A percentile compares a stretch with the other conserved stretches of the same genome.
phyloP scores from a whole-genome alignment of 202 grass and related monocot genomes.

The Zizania palustris region DNA sequence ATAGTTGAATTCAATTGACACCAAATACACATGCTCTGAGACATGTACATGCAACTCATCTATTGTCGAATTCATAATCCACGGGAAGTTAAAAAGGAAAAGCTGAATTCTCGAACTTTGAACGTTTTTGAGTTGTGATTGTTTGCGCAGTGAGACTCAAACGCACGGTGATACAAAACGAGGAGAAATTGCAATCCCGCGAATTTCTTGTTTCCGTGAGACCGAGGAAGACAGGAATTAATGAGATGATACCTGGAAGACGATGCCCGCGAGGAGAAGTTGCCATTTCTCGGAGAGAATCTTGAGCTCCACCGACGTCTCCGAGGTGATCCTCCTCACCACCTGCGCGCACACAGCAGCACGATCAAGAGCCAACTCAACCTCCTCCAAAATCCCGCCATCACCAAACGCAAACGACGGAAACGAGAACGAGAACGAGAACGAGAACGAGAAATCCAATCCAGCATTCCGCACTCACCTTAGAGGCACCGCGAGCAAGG shows the following conservation, averaged over 20 bases:
- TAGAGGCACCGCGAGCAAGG: slow-evolving; percentile 58
- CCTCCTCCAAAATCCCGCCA: not conserved
- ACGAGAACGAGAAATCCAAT: not conserved
- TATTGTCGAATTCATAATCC: no score
- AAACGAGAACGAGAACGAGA: not conserved
- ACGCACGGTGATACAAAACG: not conserved
- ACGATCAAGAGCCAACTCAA: slow-evolving; percentile 17
- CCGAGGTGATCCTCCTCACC: slow-evolving; percentile 64
- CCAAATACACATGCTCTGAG: not conserved
- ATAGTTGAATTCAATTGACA: not conserved
- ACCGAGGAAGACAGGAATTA: not conserved
- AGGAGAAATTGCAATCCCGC: not conserved
- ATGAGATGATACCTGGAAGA: slow-evolving; percentile 61
- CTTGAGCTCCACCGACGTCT: slow-evolving; percentile 73
- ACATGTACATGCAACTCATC: not conserved
- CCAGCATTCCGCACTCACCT: slow-evolving; percentile 21
- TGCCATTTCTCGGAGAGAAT: slow-evolving; percentile 80
- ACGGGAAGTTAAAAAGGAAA: not conserved
- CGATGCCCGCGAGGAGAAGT: slow-evolving; percentile 69
- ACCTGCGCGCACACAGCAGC: slow-evolving; percentile 42
- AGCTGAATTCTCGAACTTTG: not conserved
- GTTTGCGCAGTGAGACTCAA: not conserved
- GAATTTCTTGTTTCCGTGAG: not conserved
- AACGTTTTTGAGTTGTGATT: not conserved
- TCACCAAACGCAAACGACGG: no score